phyloP scores from a whole-genome alignment of 2,329 filamentous ascomycete genomes.

The Cryphonectria parasitica region DNA sequence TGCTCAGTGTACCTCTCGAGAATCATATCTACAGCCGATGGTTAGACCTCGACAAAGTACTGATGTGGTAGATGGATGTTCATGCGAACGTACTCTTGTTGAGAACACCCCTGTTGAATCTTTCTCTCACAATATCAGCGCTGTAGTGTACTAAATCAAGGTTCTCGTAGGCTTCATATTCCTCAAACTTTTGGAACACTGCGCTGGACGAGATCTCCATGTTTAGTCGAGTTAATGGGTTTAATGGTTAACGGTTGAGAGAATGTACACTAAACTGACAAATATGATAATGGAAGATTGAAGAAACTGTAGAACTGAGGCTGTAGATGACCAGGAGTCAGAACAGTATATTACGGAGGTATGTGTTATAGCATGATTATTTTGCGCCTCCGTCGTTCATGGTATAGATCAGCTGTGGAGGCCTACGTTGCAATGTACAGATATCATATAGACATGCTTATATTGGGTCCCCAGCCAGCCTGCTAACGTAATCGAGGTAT shows the following conservation, averaged over 20 bases:
- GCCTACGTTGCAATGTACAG: neutral
- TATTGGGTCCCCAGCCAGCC: neutral
- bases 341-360: neutral
- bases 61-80: neutral
- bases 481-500: neutral
- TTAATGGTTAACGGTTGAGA: neutral
- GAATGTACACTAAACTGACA: neutral
- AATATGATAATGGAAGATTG: neutral
- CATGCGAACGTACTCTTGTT: neutral
- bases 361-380: neutral
- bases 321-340: neutral
- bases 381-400: neutral
- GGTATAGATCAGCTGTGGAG: neutral
- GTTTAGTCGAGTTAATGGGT: neutral
- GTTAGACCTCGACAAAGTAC: neutral
- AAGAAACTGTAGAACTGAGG: neutral
- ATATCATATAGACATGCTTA: neutral
- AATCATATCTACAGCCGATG: neutral
- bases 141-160: neutral
- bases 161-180: neutral
- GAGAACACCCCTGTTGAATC: neutral
- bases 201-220: neutral
- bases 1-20: neutral
- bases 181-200: neutral
- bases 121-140: neutral